A percentile compares a stretch with the other conserved stretches of the same genome.
These are phyloP conservation scores for Globisporangium cystogenes DNA, from an alignment of 352 stramenopile species.

Conservation along the genomic window DNA sequence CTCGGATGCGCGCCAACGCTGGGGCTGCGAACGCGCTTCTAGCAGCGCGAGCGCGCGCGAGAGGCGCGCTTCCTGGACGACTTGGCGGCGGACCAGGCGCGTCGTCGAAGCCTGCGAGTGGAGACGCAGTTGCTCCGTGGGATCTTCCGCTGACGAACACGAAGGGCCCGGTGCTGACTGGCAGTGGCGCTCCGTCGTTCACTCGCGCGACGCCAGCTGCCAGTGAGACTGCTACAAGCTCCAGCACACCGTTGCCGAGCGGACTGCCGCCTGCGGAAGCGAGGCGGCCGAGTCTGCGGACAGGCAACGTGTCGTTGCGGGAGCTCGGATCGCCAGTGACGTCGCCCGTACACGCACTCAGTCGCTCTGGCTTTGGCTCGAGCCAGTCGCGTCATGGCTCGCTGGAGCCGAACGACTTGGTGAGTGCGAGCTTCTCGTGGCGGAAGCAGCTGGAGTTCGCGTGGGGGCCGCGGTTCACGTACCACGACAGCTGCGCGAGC, in stretches of 20 bases:
- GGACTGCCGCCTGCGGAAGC: neutral
- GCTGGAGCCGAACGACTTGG: slow-evolving; percentile 15
- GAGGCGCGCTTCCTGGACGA: slow-evolving; percentile 46
- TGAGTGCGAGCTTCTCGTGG: slow-evolving; percentile 38
- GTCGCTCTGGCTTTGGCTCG: slow-evolving; percentile 4
- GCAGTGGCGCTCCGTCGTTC: slow-evolving; percentile 6
- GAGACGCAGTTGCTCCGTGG: slow-evolving; percentile 60
- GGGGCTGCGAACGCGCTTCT: slow-evolving; percentile 68
- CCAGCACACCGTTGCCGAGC: slow-evolving; percentile 1
- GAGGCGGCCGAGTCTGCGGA: slow-evolving; percentile 3
- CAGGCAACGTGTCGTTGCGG: slow-evolving; percentile 4
- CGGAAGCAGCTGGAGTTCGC: slow-evolving; percentile 49
- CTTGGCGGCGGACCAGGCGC: slow-evolving; percentile 41
- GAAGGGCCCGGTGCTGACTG: slow-evolving; percentile 17
- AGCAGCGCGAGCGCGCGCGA: slow-evolving; percentile 57
- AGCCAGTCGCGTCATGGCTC: slow-evolving; percentile 15
- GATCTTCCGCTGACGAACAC: slow-evolving; percentile 57
- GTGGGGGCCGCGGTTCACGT: slow-evolving; percentile 54
- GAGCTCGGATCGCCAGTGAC: slow-evolving; percentile 11
- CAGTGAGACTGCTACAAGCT: neutral
- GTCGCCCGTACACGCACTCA: slow-evolving; percentile 10
- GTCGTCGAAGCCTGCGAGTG: slow-evolving; percentile 19
- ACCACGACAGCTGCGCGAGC: slow-evolving; percentile 17
- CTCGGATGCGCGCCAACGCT: slow-evolving; percentile 36
- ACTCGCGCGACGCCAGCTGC: neutral